Evolutionary conservation across 2,329 filamentous ascomycete genomes (phyloP).

Genomic region (Beauveria pseudobassiana): DNA sequence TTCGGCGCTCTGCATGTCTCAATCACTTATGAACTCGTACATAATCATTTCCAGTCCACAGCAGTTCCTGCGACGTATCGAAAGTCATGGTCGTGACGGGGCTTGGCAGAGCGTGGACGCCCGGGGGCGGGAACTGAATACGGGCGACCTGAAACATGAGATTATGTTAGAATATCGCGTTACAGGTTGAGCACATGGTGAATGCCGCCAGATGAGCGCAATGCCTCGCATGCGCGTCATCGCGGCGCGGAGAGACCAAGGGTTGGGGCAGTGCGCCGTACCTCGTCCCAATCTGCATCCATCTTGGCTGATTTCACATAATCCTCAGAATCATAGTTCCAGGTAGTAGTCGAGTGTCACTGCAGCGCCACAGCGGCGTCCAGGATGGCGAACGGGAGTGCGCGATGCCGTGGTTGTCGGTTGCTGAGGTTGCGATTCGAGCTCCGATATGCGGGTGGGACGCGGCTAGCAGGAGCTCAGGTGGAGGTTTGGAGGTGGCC

Average conservation of each 20-base stretch:
- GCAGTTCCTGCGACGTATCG: constrained; percentile 78
- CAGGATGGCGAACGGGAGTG: not conserved
- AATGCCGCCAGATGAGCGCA: constrained; percentile 9
- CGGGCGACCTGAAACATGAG: constrained; percentile 57
- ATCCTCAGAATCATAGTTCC: constrained; percentile 27
- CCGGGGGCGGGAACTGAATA: constrained; percentile 72
- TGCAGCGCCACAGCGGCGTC: not conserved
- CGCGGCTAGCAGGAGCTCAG: not conserved
- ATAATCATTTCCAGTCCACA: constrained; percentile 91
- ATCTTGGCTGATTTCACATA: constrained; percentile 39
- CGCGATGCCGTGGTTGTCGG: not conserved
- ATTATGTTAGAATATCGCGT: constrained; percentile 3
- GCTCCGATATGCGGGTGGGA: constrained; percentile 3
- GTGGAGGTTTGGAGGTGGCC: not conserved
- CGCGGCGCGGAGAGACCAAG: constrained; percentile 7
- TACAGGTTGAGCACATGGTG: not conserved
- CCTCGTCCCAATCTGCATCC: constrained; percentile 64
- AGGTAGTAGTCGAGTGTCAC: not conserved
- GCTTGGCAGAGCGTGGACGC: constrained; percentile 60
- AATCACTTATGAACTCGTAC: constrained; percentile 41
- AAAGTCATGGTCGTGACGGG: constrained; percentile 78
- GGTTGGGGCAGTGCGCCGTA: constrained; percentile 26
- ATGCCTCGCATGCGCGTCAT: constrained; percentile 15
- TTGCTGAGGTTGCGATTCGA: not conserved
- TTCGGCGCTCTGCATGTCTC: not conserved